Evolutionary conservation across 768 basidiomycete species (phyloP).

Genomic region (Suillus subluteus): DNA sequence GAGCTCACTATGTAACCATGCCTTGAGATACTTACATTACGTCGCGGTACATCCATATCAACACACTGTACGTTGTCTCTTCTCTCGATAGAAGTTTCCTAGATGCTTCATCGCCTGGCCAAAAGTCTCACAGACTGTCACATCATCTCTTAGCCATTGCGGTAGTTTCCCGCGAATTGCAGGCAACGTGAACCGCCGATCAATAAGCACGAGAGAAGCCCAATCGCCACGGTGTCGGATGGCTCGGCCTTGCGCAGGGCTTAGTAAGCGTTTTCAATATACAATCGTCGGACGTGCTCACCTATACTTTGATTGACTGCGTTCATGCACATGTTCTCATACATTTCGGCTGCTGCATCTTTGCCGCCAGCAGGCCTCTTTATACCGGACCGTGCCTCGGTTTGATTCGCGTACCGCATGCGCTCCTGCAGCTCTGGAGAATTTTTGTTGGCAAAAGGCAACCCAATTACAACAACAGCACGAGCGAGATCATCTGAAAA

Average conservation of each 20-base stretch:
- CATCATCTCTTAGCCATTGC: constrained; percentile 78
- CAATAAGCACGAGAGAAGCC: constrained; percentile 87
- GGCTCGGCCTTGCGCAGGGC: constrained; percentile 68
- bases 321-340: constrained; percentile 90
- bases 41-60: neutral
- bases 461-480: constrained; percentile 83
- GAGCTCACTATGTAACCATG: neutral
- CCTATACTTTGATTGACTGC: constrained; percentile 98
- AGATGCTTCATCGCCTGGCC: constrained; percentile 72
- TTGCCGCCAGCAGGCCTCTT: constrained; percentile 44
- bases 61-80: constrained; percentile 32
- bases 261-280: constrained; percentile 8
- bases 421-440: constrained; percentile 91
- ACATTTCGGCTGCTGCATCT: constrained; percentile 81
- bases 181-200: constrained; percentile 73
- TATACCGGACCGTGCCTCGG: constrained; percentile 49
- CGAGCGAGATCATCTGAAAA: constrained; percentile 83
- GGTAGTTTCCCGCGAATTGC: constrained; percentile 84
- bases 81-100: constrained; percentile 69
- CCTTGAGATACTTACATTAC: too few species aligned
- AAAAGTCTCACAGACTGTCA: constrained; percentile 65
- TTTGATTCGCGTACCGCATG: constrained; percentile 81
- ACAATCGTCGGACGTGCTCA: constrained; percentile 35
- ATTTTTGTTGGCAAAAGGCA: constrained; percentile 92
- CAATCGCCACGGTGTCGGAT: constrained; percentile 92